phyloP scores from a whole-genome alignment of 1,284 basidiomycete genomes.

The Cutaneotrichosporon cavernicola region DNA sequence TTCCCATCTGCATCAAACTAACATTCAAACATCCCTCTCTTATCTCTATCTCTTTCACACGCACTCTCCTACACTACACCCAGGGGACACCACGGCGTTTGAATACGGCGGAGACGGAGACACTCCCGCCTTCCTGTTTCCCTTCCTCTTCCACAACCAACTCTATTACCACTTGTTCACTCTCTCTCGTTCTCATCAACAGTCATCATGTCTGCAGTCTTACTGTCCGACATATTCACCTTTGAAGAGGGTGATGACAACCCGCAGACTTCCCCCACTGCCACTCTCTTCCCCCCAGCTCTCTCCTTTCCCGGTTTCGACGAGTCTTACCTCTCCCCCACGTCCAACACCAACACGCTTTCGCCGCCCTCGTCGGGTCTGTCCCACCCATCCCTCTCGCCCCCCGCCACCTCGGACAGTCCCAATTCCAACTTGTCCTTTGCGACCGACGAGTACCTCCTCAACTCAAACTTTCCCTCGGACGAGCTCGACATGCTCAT shows the following conservation, averaged over 20 bases:
- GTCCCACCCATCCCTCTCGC: constrained; percentile 34
- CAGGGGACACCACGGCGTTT: background rate
- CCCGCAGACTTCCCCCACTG: constrained; percentile 26
- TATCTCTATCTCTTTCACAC: background rate
- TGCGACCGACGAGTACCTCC: constrained; percentile 40
- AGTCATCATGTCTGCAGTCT: constrained; percentile 23
- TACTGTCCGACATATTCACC: constrained; percentile 26
- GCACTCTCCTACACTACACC: background rate
- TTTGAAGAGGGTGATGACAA: constrained; percentile 29
- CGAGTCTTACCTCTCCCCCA: constrained; percentile 18
- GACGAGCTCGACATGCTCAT: constrained; percentile 45
- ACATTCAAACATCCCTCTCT: background rate
- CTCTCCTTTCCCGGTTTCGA: constrained; percentile 29
- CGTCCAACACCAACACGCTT: constrained; percentile 16
- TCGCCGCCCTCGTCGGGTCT: constrained; percentile 17
- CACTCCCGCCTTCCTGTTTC: background rate
- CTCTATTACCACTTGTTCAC: background rate
- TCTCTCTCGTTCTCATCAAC: background rate
- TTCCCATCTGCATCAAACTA: background rate
- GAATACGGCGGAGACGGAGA: background rate
- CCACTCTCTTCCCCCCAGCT: constrained; percentile 33
- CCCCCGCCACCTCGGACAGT: constrained; percentile 35
- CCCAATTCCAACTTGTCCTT: constrained; percentile 40
- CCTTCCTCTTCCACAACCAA: constrained; percentile 1
- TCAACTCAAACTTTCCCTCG: constrained; percentile 33